A percentile compares a stretch with the other conserved stretches of the same genome.
Evolutionary conservation across 2,329 filamentous ascomycete species (phyloP).

Genomic region (Colletotrichum sp.): DNA sequence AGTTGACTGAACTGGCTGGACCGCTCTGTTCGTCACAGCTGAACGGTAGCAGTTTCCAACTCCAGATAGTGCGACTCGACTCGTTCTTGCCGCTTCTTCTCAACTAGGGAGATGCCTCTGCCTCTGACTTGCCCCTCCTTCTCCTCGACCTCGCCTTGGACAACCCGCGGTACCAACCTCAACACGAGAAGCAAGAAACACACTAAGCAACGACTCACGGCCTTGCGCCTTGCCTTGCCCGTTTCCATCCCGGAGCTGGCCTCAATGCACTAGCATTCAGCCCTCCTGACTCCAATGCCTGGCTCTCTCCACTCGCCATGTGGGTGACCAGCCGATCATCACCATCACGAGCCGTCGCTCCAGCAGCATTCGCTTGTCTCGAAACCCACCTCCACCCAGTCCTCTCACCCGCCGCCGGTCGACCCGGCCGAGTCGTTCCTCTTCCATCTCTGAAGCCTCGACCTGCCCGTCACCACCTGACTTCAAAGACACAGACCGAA

Average conservation of each 20-base stretch:
- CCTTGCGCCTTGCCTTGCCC: neutral
- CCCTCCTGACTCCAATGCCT: neutral
- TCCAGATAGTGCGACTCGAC: neutral
- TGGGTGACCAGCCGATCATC: neutral
- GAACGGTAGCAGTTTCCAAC: neutral
- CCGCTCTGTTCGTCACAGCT: neutral
- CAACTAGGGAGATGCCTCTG: neutral
- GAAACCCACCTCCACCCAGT: neutral
- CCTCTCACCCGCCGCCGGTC: neutral
- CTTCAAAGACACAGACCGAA: neutral
- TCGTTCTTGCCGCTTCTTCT: neutral
- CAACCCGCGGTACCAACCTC: neutral
- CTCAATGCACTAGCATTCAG: neutral
- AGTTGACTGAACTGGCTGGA: neutral
- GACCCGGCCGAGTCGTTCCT: neutral
- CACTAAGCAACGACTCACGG: constrained; percentile 10
- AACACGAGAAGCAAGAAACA: constrained; percentile 12
- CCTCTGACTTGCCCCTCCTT: neutral
- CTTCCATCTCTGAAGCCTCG: neutral
- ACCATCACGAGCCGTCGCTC: neutral
- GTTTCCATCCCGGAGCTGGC: neutral
- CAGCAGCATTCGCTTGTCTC: neutral
- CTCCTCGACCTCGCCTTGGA: constrained; percentile 2
- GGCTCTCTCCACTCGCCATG: constrained; percentile 7
- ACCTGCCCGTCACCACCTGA: neutral